Evolutionary conservation across 2,329 filamentous ascomycete genomes (phyloP).

Genomic region (Botrytis medusae): DNA sequence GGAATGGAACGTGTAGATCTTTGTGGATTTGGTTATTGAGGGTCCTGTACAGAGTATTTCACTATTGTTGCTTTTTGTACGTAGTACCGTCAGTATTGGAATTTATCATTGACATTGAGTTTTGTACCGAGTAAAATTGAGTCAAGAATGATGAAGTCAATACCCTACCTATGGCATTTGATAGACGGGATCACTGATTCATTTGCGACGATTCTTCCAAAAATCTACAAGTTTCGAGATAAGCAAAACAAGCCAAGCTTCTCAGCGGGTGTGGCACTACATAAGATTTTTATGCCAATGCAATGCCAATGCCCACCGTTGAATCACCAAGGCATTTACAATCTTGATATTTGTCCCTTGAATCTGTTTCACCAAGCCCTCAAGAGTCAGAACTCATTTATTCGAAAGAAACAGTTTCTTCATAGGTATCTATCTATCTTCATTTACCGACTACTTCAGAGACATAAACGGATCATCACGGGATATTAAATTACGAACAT

Average conservation of each 20-base stretch:
- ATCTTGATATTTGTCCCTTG: neutral
- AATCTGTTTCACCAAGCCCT: neutral
- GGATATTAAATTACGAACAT: conserved; percentile 7
- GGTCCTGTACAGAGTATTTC: neutral
- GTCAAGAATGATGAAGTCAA: neutral
- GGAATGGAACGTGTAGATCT: neutral
- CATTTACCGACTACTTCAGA: neutral
- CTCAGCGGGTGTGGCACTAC: neutral
- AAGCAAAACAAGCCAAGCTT: neutral
- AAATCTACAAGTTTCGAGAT: neutral
- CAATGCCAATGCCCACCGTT: neutral
- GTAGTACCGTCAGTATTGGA: neutral
- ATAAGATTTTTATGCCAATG: conserved; percentile 5
- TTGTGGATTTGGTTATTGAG: too few relatives aligned
- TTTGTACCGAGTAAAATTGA: neutral
- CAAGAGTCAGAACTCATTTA: neutral
- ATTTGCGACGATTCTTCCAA: neutral
- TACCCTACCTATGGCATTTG: neutral
- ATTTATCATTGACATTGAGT: neutral
- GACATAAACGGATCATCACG: neutral
- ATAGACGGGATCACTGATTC: neutral
- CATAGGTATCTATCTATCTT: neutral
- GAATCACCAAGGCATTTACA: conserved; percentile 2
- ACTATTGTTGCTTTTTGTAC: neutral
- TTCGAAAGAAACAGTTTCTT: neutral